These are phyloP conservation scores for Neopestalotiopsis rosae DNA, from an alignment of 2,329 filamentous ascomycete species.

Conservation along the genomic window DNA sequence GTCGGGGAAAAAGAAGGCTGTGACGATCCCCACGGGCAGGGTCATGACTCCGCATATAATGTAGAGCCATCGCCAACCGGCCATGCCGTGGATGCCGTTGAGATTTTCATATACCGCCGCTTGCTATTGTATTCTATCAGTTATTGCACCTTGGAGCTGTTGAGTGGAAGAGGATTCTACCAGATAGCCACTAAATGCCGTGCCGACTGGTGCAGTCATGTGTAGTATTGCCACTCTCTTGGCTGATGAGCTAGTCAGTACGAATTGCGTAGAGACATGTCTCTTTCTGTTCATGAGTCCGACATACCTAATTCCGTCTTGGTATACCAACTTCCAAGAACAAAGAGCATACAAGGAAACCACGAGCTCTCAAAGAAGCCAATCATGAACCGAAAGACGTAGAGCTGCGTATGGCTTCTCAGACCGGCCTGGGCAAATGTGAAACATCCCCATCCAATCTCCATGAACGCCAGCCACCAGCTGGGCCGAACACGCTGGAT, in stretches of 20 bases:
- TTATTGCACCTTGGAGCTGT: neutral
- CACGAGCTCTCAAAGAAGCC: conserved; percentile 18
- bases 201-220: conserved; percentile 17
- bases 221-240: conserved; percentile 17
- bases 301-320: conserved; percentile 17
- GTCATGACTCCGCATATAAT: conserved; percentile 19
- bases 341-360: conserved; percentile 13
- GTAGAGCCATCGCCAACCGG: conserved; percentile 19
- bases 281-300: neutral
- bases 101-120: conserved; percentile 17
- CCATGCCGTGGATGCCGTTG: conserved; percentile 12
- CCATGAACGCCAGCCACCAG: conserved; percentile 19
- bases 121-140: conserved; percentile 6
- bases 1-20: conserved; percentile 16
- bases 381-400: conserved; percentile 17
- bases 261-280: neutral
- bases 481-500: conserved; percentile 30
- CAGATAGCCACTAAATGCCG: conserved; percentile 16
- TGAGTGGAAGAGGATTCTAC: neutral
- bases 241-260: neutral
- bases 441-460: conserved; percentile 14
- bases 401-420: conserved; percentile 10
- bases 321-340: conserved; percentile 19
- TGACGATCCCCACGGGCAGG: conserved; percentile 7
- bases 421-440: conserved; percentile 18